These are phyloP conservation scores for Dictyostelium intermedium DNA, from an alignment of 78 protist species.

Conservation along the genomic window DNA sequence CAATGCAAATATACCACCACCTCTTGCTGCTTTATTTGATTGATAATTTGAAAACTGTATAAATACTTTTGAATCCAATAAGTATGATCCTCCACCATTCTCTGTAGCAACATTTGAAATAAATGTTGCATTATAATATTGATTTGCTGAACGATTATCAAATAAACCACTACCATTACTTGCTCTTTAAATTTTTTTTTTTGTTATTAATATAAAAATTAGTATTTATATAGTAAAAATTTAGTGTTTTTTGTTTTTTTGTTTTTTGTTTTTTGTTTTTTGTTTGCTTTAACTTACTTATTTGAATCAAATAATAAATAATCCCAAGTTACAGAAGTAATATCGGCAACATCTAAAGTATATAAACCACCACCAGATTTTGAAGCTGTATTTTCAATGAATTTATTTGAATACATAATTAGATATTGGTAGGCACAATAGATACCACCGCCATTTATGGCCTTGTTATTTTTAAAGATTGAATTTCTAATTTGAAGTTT, in stretches of 20 bases:
- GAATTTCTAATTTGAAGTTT: background rate
- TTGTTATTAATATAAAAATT: background rate
- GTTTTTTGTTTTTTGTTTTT: background rate
- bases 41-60: background rate
- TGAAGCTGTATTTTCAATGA: constrained; percentile 4
- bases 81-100: constrained; percentile 21
- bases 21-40: constrained; percentile 15
- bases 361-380: constrained; percentile 49
- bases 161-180: constrained; percentile 31
- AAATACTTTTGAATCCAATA: background rate
- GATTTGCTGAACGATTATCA: background rate
- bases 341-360: background rate
- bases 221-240: background rate
- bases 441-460: constrained; percentile 33
- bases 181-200: constrained; percentile 1
- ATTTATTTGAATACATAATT: background rate
- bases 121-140: background rate
- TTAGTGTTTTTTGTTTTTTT: background rate
- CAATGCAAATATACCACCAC: constrained; percentile 47
- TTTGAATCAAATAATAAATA: background rate
- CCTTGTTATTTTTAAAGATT: background rate
- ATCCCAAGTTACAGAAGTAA: background rate
- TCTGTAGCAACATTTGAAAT: background rate
- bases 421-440: background rate
- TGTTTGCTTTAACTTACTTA: background rate